Evolutionary conservation across 306 rosid species (phyloP), one percentile per base, ranked within the genome.

Genomic region (Oemleria cerasiformis): DNA sequence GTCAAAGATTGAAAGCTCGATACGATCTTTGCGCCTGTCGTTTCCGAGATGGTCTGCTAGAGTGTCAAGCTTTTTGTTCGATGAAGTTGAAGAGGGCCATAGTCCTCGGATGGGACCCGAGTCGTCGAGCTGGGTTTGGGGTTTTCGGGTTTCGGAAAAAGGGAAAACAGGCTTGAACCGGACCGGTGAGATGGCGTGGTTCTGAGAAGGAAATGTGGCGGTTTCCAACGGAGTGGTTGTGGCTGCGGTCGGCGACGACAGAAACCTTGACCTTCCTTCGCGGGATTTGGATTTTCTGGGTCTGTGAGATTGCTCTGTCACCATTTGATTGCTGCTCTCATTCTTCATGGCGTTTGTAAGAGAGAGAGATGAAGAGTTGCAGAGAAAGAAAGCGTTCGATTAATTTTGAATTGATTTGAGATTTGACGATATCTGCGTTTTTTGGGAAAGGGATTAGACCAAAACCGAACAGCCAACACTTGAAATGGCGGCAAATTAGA

Each of bases 11-110:
- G 67, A 10, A 16, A 63, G 71, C 7, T 80, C 83, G 7, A 54
- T 53, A 15, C 41, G 67, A 6, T 86, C 98, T 43, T 59, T 75
- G 42, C 80, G 63, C 62, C 95, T 78, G 9, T 91, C 96, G 12
- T 82, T 79, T 25, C 86, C 86, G 44, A 94, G 83, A 71, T 87
- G 94, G 70, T 86, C 88, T 7, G 88, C 97, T 6, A 91, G 86
- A 36, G 94, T 87, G 17, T 74, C 85, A 5, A 71, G 16, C 77
- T 50, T 85, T 38, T 67, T 77, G 64, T 36, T 5, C 11, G 81
- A 70, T 10, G 81, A 21, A 6, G 80, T 44, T 0, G 88, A 66
- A 44, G 97, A 86, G 53, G 97, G 98, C 95, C 91, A 89, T 8
- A 91, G 88, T 14, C 81, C 85, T 19, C 85, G 84, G 5, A 67